phyloP scores from a whole-genome alignment of 129 eudicot genomes.

The Glebionis coronaria region DNA sequence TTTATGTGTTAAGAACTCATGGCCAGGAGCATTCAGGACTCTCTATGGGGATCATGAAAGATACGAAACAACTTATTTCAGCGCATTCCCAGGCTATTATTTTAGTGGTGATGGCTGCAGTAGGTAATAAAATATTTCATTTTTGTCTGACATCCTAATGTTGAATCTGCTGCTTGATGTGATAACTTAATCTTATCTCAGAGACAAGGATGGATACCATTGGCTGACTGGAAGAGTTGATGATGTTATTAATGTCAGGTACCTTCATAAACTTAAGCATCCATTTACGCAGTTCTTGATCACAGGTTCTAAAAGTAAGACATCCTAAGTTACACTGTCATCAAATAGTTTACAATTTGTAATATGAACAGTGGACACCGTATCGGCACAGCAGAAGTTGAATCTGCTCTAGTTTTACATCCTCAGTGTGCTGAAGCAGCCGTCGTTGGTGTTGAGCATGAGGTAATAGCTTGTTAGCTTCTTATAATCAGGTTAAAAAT shows the following conservation, averaged over 20 bases:
- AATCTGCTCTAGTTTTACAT: constrained; percentile 93
- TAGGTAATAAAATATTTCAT: constrained; percentile 41
- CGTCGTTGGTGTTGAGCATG: constrained; percentile 98
- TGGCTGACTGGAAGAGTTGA: constrained; percentile 99
- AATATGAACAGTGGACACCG: constrained; percentile 79
- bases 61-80: constrained; percentile 94
- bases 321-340: background rate
- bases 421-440: constrained; percentile 98
- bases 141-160: background rate
- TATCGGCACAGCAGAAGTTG: constrained; percentile 99
- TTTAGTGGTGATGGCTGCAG: constrained; percentile 98
- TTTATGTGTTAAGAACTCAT: constrained; percentile 76
- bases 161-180: background rate
- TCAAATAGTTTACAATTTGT: constrained; percentile 3
- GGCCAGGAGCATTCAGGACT: constrained; percentile 98
- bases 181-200: constrained; percentile 17
- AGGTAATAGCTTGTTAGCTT: constrained; percentile 32
- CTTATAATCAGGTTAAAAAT: too few relatives aligned
- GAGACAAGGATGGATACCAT: constrained; percentile 93
- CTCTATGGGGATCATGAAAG: constrained; percentile 95
- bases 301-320: background rate
- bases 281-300: background rate
- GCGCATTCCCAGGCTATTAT: constrained; percentile 93
- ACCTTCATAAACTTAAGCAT: constrained; percentile 14
- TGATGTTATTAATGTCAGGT: constrained; percentile 95